These are phyloP conservation scores for Setomelanomma holmii DNA, from an alignment of 2,329 filamentous ascomycete species.

Conservation along the genomic window DNA sequence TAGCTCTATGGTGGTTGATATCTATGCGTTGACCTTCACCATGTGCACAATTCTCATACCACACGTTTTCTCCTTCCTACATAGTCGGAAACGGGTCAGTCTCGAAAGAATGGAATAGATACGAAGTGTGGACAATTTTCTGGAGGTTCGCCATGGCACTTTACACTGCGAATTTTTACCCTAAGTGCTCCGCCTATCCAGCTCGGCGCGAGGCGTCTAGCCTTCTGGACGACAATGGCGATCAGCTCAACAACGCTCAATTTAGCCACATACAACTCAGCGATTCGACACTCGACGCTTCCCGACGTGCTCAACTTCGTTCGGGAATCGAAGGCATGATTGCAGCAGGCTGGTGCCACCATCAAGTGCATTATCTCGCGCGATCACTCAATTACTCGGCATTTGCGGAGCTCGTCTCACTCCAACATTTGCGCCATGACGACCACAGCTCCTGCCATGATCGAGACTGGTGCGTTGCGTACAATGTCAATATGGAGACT, in stretches of 20 bases:
- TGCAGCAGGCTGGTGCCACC: slow-evolving; percentile 3
- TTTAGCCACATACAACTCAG: no score
- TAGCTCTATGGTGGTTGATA: background rate
- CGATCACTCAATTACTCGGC: background rate
- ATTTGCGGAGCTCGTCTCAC: background rate
- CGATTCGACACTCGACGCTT: no score
- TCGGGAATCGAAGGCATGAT: no score
- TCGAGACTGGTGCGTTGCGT: slow-evolving; percentile 2
- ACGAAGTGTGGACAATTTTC: background rate
- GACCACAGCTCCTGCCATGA: slow-evolving; percentile 3
- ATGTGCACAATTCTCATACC: no score
- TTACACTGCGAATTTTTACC: no score
- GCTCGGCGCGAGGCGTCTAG: no score
- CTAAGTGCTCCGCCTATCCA: no score
- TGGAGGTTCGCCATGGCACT: no score
- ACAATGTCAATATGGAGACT: slow-evolving; percentile 1
- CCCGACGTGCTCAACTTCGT: no score
- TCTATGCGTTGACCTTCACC: background rate
- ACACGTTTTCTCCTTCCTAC: no score
- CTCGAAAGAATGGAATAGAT: background rate
- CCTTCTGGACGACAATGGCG: no score
- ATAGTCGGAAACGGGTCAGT: background rate
- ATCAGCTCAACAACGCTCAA: no score
- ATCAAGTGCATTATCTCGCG: slow-evolving; percentile 4
- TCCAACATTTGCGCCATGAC: background rate